A percentile compares a stretch with the other conserved stretches of the same genome.
phyloP scores from a whole-genome alignment of 352 stramenopile species.

The Phytophthora melonis region DNA sequence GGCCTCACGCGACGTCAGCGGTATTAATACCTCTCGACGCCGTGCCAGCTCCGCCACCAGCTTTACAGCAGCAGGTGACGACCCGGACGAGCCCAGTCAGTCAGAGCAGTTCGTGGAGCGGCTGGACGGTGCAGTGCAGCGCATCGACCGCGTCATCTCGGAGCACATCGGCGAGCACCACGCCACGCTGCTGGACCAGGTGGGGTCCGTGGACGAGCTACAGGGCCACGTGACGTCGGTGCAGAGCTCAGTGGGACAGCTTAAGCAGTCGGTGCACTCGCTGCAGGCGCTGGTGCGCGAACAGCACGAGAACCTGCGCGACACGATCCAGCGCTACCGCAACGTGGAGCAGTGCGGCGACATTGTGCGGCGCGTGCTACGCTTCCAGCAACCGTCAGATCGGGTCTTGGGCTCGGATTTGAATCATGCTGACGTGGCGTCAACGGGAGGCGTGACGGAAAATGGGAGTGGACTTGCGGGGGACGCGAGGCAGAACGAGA shows the following conservation, averaged over 20 bases:
- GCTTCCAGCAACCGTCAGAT: slow-evolving; percentile 81
- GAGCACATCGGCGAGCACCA: slow-evolving; percentile 85
- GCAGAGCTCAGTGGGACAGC: slow-evolving; percentile 66
- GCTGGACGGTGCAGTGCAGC: slow-evolving; percentile 67
- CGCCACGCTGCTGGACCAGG: slow-evolving; percentile 69
- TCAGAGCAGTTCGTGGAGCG: slow-evolving; percentile 82
- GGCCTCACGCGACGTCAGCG: slow-evolving; percentile 39
- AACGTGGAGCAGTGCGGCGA: slow-evolving; percentile 83
- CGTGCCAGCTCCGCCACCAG: slow-evolving; percentile 24
- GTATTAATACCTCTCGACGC: slow-evolving; percentile 20
- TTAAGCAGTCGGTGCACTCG: slow-evolving; percentile 71
- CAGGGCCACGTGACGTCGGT: slow-evolving; percentile 66
- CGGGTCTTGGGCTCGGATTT: slow-evolving; percentile 54
- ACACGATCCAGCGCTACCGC: slow-evolving; percentile 77
- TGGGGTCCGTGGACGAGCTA: slow-evolving; percentile 83
- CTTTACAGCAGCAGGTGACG: slow-evolving; percentile 24
- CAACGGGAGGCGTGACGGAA: slow-evolving; percentile 4
- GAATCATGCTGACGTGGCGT: slow-evolving; percentile 36
- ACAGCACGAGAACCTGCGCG: slow-evolving; percentile 66
- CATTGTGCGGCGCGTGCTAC: slow-evolving; percentile 75
- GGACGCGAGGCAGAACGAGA: slow-evolving; percentile 50
- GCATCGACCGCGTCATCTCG: slow-evolving; percentile 83
- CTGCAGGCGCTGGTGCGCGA: slow-evolving; percentile 64
- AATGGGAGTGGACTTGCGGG: slow-evolving; percentile 19
- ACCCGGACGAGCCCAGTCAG: slow-evolving; percentile 46